These are phyloP conservation scores for Lactifluus hygrophoroides DNA, from an alignment of 768 basidiomycete species.

Conservation along the genomic window DNA sequence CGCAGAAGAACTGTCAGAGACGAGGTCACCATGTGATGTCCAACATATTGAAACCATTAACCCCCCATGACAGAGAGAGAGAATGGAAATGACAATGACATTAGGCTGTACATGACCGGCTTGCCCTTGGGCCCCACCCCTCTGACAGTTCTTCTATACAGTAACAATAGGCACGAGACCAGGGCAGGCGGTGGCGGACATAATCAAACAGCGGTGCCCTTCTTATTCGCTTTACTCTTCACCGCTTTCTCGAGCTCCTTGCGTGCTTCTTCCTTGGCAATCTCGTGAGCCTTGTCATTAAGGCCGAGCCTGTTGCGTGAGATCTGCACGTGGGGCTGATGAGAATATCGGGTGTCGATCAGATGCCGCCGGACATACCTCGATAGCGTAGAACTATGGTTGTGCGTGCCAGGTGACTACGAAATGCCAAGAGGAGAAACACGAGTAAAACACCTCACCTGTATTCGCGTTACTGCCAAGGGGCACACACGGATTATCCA, in stretches of 20 bases:
- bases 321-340: slow-evolving; percentile 43
- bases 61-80: too few relatives aligned
- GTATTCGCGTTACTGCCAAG: slow-evolving; percentile 55
- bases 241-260: slow-evolving; percentile 47
- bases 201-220: slow-evolving; percentile 20
- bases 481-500: slow-evolving; percentile 2
- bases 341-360: slow-evolving; percentile 6
- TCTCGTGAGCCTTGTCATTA: slow-evolving; percentile 78
- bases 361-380: slow-evolving; percentile 37
- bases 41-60: neutral
- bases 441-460: slow-evolving; percentile 35
- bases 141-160: neutral
- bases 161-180: neutral
- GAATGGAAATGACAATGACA: neutral
- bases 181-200: neutral
- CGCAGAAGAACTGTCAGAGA: too few relatives aligned
- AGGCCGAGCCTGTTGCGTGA: slow-evolving; percentile 84
- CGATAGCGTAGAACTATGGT: slow-evolving; percentile 85
- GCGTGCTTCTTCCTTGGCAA: slow-evolving; percentile 60
- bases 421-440: neutral
- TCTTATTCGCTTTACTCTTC: slow-evolving; percentile 40
- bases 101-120: neutral
- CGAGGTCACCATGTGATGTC: neutral
- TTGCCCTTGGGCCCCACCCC: neutral
- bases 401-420: neutral